phyloP scores from a whole-genome alignment of 768 basidiomycete species.

The button mushroom (Agaricus bisporus) region DNA sequence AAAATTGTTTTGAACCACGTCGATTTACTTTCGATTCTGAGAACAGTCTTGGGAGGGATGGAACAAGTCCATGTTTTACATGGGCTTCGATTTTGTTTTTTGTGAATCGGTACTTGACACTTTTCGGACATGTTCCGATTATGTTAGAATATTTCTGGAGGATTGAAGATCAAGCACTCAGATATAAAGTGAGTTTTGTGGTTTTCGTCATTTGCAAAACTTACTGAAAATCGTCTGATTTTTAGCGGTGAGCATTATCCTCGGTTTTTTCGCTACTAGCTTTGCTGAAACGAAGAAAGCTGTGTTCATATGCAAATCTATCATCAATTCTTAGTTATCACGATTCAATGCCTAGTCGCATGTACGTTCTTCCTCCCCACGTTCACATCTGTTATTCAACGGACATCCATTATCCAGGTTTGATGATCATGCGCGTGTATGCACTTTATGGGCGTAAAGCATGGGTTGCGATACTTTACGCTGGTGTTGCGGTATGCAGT shows the following conservation, averaged over 20 bases:
- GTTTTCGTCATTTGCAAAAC: background rate
- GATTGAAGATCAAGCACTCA: conserved; percentile 12
- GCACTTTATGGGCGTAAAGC: conserved; percentile 30
- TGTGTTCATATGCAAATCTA: conserved; percentile 19
- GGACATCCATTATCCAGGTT: conserved; percentile 18
- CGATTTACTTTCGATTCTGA: background rate
- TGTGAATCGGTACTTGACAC: conserved; percentile 34
- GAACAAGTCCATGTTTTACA: conserved; percentile 16
- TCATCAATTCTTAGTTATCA: conserved; percentile 28
- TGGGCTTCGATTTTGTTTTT: conserved; percentile 35
- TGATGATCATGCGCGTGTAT: conserved; percentile 33
- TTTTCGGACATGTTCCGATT: conserved; percentile 33
- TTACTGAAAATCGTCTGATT: background rate
- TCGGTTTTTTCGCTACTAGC: background rate
- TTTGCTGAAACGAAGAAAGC: conserved; percentile 10
- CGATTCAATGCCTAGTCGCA: conserved; percentile 31
- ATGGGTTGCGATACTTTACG: conserved; percentile 21
- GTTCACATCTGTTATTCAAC: background rate
- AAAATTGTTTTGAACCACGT: background rate
- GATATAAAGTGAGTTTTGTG: conserved; percentile 19
- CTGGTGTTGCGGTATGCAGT: conserved; percentile 17
- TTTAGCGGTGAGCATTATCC: background rate
- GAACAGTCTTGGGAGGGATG: too few relatives aligned
- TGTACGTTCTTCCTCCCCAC: conserved; percentile 19
- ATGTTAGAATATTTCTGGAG: conserved; percentile 28